Evolutionary conservation across 2,329 filamentous ascomycete species (phyloP).

Genomic region (Claviceps spartinae): DNA sequence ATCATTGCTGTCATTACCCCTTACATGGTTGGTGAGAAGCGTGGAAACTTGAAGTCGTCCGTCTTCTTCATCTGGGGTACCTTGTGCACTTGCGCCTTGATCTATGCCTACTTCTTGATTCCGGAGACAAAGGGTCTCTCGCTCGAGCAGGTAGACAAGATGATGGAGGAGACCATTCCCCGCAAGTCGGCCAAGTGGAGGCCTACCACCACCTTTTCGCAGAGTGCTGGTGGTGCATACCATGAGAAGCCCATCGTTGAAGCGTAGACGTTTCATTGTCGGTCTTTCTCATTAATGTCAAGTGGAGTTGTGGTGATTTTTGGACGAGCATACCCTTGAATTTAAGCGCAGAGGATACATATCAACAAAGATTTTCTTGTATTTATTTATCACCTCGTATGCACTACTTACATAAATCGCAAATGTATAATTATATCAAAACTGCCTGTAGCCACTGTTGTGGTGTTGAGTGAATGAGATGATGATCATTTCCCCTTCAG

Average conservation of each 20-base stretch:
- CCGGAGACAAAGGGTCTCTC: slow-evolving; percentile 65
- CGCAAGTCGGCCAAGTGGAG: slow-evolving; percentile 66
- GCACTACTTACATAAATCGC: neutral
- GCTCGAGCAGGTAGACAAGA: slow-evolving; percentile 70
- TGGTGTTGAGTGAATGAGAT: no score
- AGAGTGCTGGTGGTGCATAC: slow-evolving; percentile 20
- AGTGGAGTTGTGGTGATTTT: neutral
- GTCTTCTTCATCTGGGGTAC: slow-evolving; percentile 68
- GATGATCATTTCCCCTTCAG: no score
- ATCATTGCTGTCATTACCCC: slow-evolving; percentile 57
- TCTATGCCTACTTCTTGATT: slow-evolving; percentile 61
- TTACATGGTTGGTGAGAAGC: slow-evolving; percentile 49
- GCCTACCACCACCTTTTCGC: slow-evolving; percentile 56
- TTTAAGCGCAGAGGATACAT: neutral
- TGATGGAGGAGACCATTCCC: slow-evolving; percentile 77
- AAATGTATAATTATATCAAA: no score
- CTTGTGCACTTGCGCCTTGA: slow-evolving; percentile 44
- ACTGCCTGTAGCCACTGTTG: no score
- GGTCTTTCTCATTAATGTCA: neutral
- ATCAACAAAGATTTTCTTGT: neutral
- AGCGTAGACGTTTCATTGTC: neutral
- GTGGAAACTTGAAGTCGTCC: slow-evolving; percentile 52
- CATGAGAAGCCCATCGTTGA: slow-evolving; percentile 16
- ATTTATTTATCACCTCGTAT: neutral
- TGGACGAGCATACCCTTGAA: slow-evolving; percentile 1